Conservation (phyloP, 2,329 filamentous ascomycete genomes). For the Apiospora arundinis region DNA sequence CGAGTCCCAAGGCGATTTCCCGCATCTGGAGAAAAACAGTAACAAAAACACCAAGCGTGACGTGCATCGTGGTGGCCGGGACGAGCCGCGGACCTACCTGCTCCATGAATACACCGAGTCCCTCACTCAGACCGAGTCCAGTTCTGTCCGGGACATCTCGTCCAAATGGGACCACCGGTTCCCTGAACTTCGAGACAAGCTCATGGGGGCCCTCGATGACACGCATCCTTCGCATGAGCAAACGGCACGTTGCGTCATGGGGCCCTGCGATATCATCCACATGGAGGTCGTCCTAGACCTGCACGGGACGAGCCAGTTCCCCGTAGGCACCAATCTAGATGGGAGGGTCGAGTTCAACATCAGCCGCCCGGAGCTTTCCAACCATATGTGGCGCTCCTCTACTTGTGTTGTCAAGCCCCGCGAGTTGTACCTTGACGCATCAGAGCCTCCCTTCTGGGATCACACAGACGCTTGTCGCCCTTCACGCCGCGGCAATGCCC, state of each 20-base stretch:
- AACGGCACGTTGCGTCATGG: constrained; percentile 42
- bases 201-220: constrained; percentile 56
- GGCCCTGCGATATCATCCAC: constrained; percentile 64
- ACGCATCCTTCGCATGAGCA: constrained; percentile 42
- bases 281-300: constrained; percentile 67
- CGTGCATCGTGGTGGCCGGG: constrained; percentile 57
- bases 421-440: constrained; percentile 54
- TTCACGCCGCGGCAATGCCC: constrained; percentile 20
- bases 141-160: constrained; percentile 59
- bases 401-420: constrained; percentile 63
- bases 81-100: constrained; percentile 47
- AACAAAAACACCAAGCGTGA: constrained; percentile 55
- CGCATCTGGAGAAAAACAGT: constrained; percentile 62
- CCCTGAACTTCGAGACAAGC: constrained; percentile 59
- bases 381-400: constrained; percentile 65
- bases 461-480: constrained; percentile 56
- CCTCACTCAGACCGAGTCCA: constrained; percentile 61
- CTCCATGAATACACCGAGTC: constrained; percentile 65
- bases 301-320: constrained; percentile 63
- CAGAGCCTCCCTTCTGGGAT: constrained; percentile 51
- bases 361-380: constrained; percentile 58
- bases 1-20: constrained; percentile 48
- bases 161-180: constrained; percentile 65
- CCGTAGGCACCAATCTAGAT: constrained; percentile 64
- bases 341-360: constrained; percentile 66